Conservation (phyloP, 2,329 filamentous ascomycete species). For the Paracamarosporium sp. region DNA sequence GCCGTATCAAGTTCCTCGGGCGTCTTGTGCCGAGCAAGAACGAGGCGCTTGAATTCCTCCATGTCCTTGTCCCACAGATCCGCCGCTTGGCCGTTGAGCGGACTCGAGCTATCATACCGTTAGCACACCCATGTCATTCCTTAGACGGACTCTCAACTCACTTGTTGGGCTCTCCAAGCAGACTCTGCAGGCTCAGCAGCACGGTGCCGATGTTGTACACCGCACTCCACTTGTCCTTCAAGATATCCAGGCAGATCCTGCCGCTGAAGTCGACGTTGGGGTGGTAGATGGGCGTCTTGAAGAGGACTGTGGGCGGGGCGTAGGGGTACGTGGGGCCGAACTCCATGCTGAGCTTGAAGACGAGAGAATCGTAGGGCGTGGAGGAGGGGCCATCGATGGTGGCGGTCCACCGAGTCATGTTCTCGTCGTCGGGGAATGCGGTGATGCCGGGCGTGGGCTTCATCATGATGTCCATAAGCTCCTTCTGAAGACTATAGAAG, state of each 20-base stretch:
- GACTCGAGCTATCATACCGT: conserved; percentile 72
- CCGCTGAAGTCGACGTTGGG: conserved; percentile 98
- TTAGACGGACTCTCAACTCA: conserved; percentile 56
- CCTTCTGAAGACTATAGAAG: conserved; percentile 90
- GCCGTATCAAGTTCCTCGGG: conserved; percentile 51
- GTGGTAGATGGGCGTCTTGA: conserved; percentile 99
- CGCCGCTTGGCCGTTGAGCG: conserved; percentile 93
- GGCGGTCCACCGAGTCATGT: conserved; percentile 84
- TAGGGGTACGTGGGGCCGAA: conserved; percentile 96
- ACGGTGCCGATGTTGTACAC: conserved; percentile 97
- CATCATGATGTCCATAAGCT: conserved; percentile 98
- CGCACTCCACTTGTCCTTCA: conserved; percentile 99
- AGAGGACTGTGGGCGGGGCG: conserved; percentile 86
- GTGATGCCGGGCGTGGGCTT: conserved; percentile 91
- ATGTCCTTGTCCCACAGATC: conserved; percentile 93
- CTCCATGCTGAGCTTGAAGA: conserved; percentile 88
- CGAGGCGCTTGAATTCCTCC: conserved; percentile 81
- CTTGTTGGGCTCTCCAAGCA: conserved; percentile 98
- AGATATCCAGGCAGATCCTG: conserved; percentile 94
- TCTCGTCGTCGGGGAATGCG: conserved; percentile 91
- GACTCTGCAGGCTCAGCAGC: conserved; percentile 88
- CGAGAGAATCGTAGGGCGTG: conserved; percentile 87
- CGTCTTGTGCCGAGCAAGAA: conserved; percentile 66
- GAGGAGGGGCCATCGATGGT: conserved; percentile 91
- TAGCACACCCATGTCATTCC: neutral